Evolutionary conservation across 208 protist genomes (phyloP).

Genomic region (Wallacemonas sp.): DNA sequence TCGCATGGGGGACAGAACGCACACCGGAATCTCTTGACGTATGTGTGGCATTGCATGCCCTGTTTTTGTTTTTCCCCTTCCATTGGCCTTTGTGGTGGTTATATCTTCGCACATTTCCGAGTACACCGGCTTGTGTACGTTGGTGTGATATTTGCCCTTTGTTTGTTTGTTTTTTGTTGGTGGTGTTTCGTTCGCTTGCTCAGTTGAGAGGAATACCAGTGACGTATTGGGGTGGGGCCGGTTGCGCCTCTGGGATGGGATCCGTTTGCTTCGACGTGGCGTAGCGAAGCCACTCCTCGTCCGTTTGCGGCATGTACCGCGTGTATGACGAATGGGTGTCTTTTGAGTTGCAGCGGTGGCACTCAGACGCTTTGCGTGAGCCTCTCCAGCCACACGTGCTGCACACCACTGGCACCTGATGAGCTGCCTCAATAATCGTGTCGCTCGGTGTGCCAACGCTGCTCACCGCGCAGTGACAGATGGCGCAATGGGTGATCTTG

Average conservation of each 20-base stretch:
- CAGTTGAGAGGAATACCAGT: constrained; percentile 20
- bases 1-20: too few species aligned
- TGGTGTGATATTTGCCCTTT: not conserved
- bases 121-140: too few species aligned
- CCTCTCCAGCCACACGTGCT: constrained; percentile 75
- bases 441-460: constrained; percentile 29
- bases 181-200: not conserved
- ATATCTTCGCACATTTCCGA: too few species aligned
- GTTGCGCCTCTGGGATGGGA: constrained; percentile 18
- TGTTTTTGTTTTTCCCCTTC: too few species aligned
- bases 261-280: constrained; percentile 17
- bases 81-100: too few species aligned
- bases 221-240: constrained; percentile 10
- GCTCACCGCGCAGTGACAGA: constrained; percentile 38
- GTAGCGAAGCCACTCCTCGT: constrained; percentile 49
- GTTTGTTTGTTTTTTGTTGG: constrained; percentile 12
- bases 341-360: constrained; percentile 51
- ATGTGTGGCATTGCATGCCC: too few species aligned
- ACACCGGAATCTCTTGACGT: too few species aligned
- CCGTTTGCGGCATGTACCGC: constrained; percentile 40
- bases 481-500: constrained; percentile 36
- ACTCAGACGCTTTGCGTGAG: constrained; percentile 40
- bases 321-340: constrained; percentile 52
- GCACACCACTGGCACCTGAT: constrained; percentile 61
- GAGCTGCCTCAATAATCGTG: constrained; percentile 30